phyloP scores from a whole-genome alignment of 2,329 filamentous ascomycete genomes.

The Capronia epimyces region DNA sequence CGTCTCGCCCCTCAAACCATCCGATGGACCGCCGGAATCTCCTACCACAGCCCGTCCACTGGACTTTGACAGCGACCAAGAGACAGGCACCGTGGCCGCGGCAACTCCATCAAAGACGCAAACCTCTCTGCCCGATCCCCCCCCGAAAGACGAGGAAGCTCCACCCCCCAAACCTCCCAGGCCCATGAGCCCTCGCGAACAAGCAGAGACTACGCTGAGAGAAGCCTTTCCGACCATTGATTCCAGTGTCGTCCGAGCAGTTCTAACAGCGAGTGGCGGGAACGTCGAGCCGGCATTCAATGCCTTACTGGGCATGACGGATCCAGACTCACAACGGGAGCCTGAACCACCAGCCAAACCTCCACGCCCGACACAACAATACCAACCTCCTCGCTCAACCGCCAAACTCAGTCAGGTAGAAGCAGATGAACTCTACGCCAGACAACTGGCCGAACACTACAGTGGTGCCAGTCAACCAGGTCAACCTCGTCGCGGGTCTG shows the following conservation, averaged over 20 bases:
- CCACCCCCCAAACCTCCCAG: conserved; percentile 78
- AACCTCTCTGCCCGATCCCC: conserved; percentile 28
- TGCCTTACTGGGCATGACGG: conserved; percentile 77
- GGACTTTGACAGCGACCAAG: conserved; percentile 54
- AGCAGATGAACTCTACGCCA: conserved; percentile 84
- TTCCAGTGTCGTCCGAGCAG: conserved; percentile 71
- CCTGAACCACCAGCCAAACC: conserved; percentile 66
- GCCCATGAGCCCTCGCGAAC: conserved; percentile 72
- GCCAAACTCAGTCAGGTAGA: conserved; percentile 73
- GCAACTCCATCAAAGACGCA: conserved; percentile 30
- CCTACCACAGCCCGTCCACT: conserved; percentile 53
- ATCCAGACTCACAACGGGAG: conserved; percentile 64
- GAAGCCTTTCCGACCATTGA: conserved; percentile 92
- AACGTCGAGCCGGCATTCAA: conserved; percentile 92
- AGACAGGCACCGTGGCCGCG: conserved; percentile 35
- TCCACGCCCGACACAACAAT: conserved; percentile 59
- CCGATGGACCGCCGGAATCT: conserved; percentile 41
- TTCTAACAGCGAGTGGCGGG: conserved; percentile 78
- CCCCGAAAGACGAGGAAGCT: conserved; percentile 28
- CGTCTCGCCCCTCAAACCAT: conserved; percentile 27
- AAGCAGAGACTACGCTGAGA: conserved; percentile 80
- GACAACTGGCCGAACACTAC: conserved; percentile 89
- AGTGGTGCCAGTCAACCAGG: conserved; percentile 40
- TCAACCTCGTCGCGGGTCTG: conserved; percentile 27
- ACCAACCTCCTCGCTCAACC: conserved; percentile 39